A percentile compares a stretch with the other conserved stretches of the same genome.
Conservation (phyloP, 2,329 filamentous ascomycete genomes). For the Sclerotinia minor region DNA sequence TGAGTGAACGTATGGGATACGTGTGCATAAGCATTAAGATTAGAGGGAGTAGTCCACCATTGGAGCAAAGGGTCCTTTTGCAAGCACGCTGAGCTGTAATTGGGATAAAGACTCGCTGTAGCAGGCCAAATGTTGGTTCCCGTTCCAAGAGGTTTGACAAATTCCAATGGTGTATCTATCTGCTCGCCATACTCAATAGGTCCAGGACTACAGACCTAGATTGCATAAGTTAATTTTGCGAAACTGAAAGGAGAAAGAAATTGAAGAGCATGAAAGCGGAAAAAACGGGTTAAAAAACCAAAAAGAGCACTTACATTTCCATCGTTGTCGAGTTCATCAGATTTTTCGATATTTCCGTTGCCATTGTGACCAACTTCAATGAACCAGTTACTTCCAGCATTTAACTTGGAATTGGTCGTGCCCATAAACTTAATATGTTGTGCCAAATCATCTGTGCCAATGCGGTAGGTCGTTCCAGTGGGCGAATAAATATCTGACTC, state of each 20-base stretch:
- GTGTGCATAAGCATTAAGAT: slow-evolving; percentile 56
- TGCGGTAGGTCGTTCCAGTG: slow-evolving; percentile 52
- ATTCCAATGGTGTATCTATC: slow-evolving; percentile 49
- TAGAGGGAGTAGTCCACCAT: slow-evolving; percentile 55
- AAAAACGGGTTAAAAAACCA: not conserved
- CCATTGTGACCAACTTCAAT: slow-evolving; percentile 58
- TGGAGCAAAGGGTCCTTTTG: slow-evolving; percentile 51
- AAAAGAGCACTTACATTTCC: slow-evolving; percentile 3
- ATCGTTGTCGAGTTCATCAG: slow-evolving; percentile 43
- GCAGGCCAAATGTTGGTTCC: slow-evolving; percentile 52
- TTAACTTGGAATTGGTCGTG: slow-evolving; percentile 49
- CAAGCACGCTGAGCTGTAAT: slow-evolving; percentile 45
- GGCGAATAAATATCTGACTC: slow-evolving; percentile 49
- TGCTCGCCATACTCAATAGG: slow-evolving; percentile 50
- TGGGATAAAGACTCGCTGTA: slow-evolving; percentile 33
- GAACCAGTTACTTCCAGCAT: slow-evolving; percentile 52
- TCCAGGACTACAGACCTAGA: slow-evolving; percentile 31
- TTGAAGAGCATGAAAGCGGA: not conserved
- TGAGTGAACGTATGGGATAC: slow-evolving; percentile 66
- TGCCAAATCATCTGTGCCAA: slow-evolving; percentile 50
- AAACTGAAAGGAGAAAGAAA: not conserved
- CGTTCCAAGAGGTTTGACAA: slow-evolving; percentile 50
- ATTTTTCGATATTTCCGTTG: slow-evolving; percentile 51
- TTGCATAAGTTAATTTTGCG: not conserved
- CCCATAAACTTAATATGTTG: slow-evolving; percentile 48